phyloP scores from a whole-genome alignment of 345 rosid species.

The Salix arbutifolia region DNA sequence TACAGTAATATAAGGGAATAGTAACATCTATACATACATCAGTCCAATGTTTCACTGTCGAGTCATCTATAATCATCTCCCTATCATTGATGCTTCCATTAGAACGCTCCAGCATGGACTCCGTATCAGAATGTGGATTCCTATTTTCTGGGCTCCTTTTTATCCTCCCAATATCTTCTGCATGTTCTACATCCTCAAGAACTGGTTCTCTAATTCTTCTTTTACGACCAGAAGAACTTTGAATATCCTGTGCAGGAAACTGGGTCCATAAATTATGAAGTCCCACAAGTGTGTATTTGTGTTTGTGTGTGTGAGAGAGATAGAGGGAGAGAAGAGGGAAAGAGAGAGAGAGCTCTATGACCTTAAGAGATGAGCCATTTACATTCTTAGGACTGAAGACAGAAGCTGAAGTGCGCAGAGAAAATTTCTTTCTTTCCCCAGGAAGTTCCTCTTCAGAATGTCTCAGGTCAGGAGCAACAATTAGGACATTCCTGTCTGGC shows the following conservation, averaged over 20 bases:
- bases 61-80: constrained; percentile 26
- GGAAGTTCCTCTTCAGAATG: constrained; percentile 25
- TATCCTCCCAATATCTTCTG: constrained; percentile 20
- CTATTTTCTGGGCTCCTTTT: constrained; percentile 32
- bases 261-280: constrained; percentile 10
- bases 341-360: constrained; percentile 12
- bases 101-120: constrained; percentile 23
- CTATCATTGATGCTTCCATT: constrained; percentile 27
- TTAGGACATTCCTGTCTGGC: constrained; percentile 15
- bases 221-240: constrained; percentile 45
- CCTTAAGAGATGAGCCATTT: constrained; percentile 40
- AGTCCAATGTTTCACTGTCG: constrained; percentile 41
- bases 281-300: constrained; percentile 2
- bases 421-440: constrained; percentile 28
- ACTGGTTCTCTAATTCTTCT: constrained; percentile 40
- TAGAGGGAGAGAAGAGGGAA: neutral
- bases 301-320: constrained; percentile 10
- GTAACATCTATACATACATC: constrained; percentile 47
- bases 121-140: constrained; percentile 25
- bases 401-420: constrained; percentile 31
- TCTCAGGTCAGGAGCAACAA: constrained; percentile 18
- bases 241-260: constrained; percentile 28
- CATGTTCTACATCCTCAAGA: constrained; percentile 28
- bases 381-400: constrained; percentile 17
- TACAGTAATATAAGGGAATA: constrained; percentile 3